Percentiles rank a stretch among this genome's conserved stretches.
Conservation (phyloP, 768 basidiomycete species). For the Tephrocybe sp. region DNA sequence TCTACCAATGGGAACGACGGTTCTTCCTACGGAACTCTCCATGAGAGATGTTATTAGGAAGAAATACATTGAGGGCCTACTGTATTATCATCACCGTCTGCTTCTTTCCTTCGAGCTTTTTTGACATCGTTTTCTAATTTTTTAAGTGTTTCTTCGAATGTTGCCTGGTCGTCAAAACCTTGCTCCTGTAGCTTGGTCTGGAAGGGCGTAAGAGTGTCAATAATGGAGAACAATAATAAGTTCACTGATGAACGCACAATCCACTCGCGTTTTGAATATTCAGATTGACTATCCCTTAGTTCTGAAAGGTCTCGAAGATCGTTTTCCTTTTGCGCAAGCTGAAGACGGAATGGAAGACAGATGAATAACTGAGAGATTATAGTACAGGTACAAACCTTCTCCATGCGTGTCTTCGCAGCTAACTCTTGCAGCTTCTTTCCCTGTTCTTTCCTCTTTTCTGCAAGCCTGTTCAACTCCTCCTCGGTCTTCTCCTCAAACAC, state of each 20-base stretch:
- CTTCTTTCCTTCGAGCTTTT: conserved; percentile 78
- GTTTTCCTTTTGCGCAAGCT: conserved; percentile 75
- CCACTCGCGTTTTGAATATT: conserved; percentile 75
- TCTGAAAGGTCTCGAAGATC: conserved; percentile 65
- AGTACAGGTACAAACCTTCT: conserved; percentile 56
- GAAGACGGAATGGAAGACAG: not conserved
- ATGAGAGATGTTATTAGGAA: not conserved
- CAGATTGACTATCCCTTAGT: conserved; percentile 59
- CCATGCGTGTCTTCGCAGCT: conserved; percentile 77
- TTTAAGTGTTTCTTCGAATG: conserved; percentile 79
- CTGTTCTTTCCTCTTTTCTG: conserved; percentile 83
- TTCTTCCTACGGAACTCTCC: conserved; percentile 60
- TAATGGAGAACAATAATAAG: too few relatives aligned
- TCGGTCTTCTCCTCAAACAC: conserved; percentile 83
- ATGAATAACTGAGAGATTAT: not conserved
- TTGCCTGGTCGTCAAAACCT: conserved; percentile 76
- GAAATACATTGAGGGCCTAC: conserved; percentile 26
- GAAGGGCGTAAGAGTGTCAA: not conserved
- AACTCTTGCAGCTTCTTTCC: conserved; percentile 89
- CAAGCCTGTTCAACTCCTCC: conserved; percentile 76
- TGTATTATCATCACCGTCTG: conserved; percentile 63
- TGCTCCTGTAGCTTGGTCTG: conserved; percentile 62
- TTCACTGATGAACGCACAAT: too few relatives aligned
- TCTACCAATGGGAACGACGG: conserved; percentile 90
- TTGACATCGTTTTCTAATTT: conserved; percentile 80